Percentiles rank a stretch among this genome's conserved stretches.
These are phyloP conservation scores for Wickerhamomyces chambardii DNA, from an alignment of 805 yeast genomes.

Conservation along the genomic window DNA sequence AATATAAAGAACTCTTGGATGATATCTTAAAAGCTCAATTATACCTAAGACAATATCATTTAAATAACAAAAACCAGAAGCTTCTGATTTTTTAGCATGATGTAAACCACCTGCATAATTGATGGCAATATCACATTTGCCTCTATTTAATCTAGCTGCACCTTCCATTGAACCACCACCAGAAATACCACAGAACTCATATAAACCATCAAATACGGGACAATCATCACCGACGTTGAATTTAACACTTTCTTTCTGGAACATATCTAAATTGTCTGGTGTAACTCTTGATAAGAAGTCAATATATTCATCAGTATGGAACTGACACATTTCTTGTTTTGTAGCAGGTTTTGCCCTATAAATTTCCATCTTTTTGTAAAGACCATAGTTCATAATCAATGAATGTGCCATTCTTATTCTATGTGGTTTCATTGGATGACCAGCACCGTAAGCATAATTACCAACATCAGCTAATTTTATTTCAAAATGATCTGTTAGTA, in stretches of 20 bases:
- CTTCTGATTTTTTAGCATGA: slow-evolving; percentile 92
- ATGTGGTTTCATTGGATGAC: slow-evolving; percentile 98
- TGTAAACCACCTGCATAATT: slow-evolving; percentile 97
- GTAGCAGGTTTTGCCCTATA: slow-evolving; percentile 82
- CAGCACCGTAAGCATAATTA: slow-evolving; percentile 91
- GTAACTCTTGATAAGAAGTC: slow-evolving; percentile 69
- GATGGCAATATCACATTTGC: slow-evolving; percentile 88
- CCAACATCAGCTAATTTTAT: slow-evolving; percentile 68
- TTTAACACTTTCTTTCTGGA: slow-evolving; percentile 47
- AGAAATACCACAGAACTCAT: slow-evolving; percentile 79
- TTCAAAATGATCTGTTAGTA: slow-evolving; percentile 7
- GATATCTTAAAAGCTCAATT: slow-evolving; percentile 74
- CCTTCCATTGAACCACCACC: slow-evolving; percentile 96
- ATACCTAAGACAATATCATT: slow-evolving; percentile 92
- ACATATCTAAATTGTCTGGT: slow-evolving; percentile 58
- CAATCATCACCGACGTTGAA: slow-evolving; percentile 93
- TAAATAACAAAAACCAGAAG: slow-evolving; percentile 91
- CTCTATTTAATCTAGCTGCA: slow-evolving; percentile 74
- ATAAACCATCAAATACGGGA: slow-evolving; percentile 92
- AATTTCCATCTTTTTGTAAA: slow-evolving; percentile 85
- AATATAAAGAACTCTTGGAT: slow-evolving; percentile 86
- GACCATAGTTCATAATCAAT: slow-evolving; percentile 72
- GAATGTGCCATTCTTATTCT: slow-evolving; percentile 91
- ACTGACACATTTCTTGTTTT: slow-evolving; percentile 64
- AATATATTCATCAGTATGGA: slow-evolving; percentile 84